phyloP scores from a whole-genome alignment of 305 asterid genomes.

The Caryopteris hybrid region DNA sequence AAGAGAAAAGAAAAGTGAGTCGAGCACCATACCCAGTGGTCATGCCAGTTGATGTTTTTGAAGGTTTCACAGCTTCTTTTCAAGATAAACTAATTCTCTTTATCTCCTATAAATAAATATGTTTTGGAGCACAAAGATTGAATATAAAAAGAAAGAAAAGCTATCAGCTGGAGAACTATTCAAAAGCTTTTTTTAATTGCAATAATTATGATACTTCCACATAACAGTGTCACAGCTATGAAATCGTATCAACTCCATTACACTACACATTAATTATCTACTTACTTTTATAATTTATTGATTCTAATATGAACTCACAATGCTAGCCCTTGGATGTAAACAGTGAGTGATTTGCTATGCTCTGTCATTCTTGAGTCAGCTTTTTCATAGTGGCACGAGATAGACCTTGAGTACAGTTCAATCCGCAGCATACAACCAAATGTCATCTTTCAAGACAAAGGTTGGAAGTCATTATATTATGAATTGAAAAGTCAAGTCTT shows the following conservation, averaged over 20 bases:
- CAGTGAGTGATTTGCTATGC: conserved; percentile 55
- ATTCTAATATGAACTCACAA: conserved; percentile 53
- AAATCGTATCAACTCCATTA: conserved; percentile 4
- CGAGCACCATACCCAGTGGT: conserved; percentile 55
- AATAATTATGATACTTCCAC: conserved; percentile 14
- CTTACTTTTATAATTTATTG: conserved; percentile 4
- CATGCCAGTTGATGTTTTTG: conserved; percentile 39
- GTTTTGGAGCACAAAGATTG: conserved; percentile 86
- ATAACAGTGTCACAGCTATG: conserved; percentile 72
- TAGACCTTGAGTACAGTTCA: conserved; percentile 76
- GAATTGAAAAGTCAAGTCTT: too few species aligned
- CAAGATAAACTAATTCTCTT: conserved; percentile 73
- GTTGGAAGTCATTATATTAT: not conserved
- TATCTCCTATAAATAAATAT: conserved; percentile 85
- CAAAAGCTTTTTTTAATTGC: not conserved
- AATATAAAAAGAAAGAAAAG: conserved; percentile 8
- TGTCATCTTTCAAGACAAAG: not conserved
- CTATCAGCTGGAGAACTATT: conserved; percentile 20
- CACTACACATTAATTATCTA: not conserved
- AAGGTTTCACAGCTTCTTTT: conserved; percentile 69
- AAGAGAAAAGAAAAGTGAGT: not conserved
- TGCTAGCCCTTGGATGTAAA: conserved; percentile 66
- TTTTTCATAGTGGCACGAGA: conserved; percentile 70
- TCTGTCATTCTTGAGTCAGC: conserved; percentile 74
- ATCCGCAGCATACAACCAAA: conserved; percentile 38